These are phyloP conservation scores for Dothistroma septosporum DNA, from an alignment of 2,329 filamentous ascomycete genomes.

Conservation along the genomic window DNA sequence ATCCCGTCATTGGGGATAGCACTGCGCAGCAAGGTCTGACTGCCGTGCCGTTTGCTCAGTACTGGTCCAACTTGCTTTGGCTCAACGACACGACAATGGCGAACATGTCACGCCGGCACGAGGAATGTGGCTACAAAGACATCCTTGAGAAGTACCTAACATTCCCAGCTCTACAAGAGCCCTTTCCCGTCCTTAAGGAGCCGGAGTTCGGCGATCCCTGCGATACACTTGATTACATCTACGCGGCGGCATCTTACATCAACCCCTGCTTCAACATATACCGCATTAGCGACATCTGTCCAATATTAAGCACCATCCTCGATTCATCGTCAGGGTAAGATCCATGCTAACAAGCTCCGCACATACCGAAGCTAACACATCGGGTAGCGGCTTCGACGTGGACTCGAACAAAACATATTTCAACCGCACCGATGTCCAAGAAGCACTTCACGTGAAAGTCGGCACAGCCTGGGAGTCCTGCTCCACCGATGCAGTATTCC, in stretches of 20 bases:
- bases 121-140: constrained; percentile 37
- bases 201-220: constrained; percentile 17
- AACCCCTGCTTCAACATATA: constrained; percentile 36
- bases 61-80: constrained; percentile 36
- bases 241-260: constrained; percentile 9
- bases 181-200: constrained; percentile 17
- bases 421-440: constrained; percentile 34
- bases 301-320: constrained; percentile 6
- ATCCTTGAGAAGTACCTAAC: constrained; percentile 49
- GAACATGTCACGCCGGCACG: constrained; percentile 33
- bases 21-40: constrained; percentile 31
- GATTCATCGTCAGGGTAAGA: neutral
- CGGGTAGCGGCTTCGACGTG: constrained; percentile 1
- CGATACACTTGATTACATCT: constrained; percentile 13
- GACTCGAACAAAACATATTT: constrained; percentile 23
- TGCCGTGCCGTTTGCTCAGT: constrained; percentile 13
- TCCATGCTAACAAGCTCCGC: neutral
- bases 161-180: constrained; percentile 32
- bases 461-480: constrained; percentile 28
- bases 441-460: constrained; percentile 32
- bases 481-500: constrained; percentile 10
- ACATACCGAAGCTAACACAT: neutral
- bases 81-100: constrained; percentile 43
- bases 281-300: constrained; percentile 30
- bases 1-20: constrained; percentile 46